Percentiles rank a stretch among this genome's conserved stretches.
Conservation (phyloP, 176 grass and related monocot species). For the Oryza meridionalis region DNA sequence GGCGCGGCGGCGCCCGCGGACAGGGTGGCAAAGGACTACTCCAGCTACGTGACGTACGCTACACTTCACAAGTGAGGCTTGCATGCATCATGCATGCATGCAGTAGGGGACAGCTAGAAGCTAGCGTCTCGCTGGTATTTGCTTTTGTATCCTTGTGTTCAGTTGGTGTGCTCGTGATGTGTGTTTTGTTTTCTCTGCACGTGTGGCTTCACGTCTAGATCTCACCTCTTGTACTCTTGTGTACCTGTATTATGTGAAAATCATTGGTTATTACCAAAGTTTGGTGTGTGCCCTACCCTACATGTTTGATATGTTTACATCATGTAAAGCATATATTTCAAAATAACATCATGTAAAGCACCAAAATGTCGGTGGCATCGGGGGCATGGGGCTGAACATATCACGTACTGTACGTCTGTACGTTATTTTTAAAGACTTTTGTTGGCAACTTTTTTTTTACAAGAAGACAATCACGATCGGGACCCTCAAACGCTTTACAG, state of each 20-base stretch:
- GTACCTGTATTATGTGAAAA: not conserved
- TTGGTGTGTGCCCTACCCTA: too few relatives aligned
- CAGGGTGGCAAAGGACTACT: slow-evolving; percentile 26
- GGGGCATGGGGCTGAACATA: too few relatives aligned
- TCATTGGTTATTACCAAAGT: too few relatives aligned
- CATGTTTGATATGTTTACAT: too few relatives aligned
- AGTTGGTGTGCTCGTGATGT: not conserved
- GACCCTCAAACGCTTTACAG: too few relatives aligned
- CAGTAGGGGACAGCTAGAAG: slow-evolving; percentile 23
- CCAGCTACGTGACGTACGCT: slow-evolving; percentile 53
- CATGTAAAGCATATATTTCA: too few relatives aligned
- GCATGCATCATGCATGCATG: not conserved
- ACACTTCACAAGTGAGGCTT: slow-evolving; percentile 27
- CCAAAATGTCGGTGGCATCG: too few relatives aligned
- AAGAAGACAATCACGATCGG: too few relatives aligned
- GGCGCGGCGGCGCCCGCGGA: not conserved
- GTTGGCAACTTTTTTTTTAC: too few relatives aligned
- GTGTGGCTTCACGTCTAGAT: slow-evolving; percentile 16
- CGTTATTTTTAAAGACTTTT: not conserved
- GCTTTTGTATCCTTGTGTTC: slow-evolving; percentile 7
- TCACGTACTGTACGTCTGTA: too few relatives aligned
- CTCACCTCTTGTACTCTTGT: not conserved
- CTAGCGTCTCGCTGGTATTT: not conserved
- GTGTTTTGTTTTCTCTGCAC: slow-evolving; percentile 16
- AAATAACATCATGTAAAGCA: too few relatives aligned